phyloP scores from a whole-genome alignment of 768 basidiomycete species.

The Pisolithus marmoratus region DNA sequence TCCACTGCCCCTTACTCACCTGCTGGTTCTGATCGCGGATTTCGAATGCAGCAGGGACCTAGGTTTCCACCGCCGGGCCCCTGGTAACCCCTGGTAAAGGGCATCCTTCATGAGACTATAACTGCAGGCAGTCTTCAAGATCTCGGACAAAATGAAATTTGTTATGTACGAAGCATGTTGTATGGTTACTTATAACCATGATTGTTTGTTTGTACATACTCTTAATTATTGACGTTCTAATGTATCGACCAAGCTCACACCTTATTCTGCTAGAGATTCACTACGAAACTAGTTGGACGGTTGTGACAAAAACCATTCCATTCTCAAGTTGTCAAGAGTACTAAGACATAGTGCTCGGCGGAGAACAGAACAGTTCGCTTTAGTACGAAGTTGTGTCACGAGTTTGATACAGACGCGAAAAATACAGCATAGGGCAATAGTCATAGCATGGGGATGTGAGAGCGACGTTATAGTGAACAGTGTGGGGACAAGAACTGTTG shows the following conservation, averaged over 20 bases:
- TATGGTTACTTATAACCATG: background rate
- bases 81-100: no score
- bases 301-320: background rate
- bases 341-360: background rate
- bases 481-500: background rate
- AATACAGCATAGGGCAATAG: slow-evolving; percentile 25
- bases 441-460: slow-evolving; percentile 27
- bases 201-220: background rate
- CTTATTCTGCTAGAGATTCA: no score
- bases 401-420: slow-evolving; percentile 1
- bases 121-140: no score
- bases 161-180: no score
- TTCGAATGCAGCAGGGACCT: background rate
- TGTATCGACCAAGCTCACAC: no score
- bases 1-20: background rate
- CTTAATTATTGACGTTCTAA: background rate
- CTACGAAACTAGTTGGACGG: no score
- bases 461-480: background rate
- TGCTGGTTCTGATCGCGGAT: background rate
- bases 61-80: no score
- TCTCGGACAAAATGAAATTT: no score
- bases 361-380: background rate
- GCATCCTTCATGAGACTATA: no score
- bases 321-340: background rate
- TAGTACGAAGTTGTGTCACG: background rate